phyloP scores from a whole-genome alignment of 352 stramenopile species.

The Thalassiosira oceanica region DNA sequence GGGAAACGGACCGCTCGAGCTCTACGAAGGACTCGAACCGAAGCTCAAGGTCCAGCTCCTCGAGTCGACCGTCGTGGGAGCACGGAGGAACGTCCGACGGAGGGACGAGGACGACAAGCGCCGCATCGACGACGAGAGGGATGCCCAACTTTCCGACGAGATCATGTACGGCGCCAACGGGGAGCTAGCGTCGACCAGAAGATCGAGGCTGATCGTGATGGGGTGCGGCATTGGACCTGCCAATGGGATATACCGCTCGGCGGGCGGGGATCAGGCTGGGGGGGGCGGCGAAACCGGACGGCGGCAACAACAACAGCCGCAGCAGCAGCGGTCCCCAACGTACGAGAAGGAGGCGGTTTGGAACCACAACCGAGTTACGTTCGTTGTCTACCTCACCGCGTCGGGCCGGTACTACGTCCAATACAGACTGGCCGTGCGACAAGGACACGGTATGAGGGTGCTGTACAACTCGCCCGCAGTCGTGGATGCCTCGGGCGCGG shows the following conservation, averaged over 20 bases:
- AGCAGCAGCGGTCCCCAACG: not conserved
- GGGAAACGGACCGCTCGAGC: not conserved
- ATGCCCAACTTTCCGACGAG: constrained; percentile 10
- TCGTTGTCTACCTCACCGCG: constrained; percentile 15
- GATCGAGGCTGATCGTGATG: constrained; percentile 21
- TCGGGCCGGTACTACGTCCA: constrained; percentile 35
- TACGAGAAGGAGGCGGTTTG: constrained; percentile 43
- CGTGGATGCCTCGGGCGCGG: not conserved
- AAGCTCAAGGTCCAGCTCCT: constrained; percentile 37
- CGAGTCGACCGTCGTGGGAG: constrained; percentile 23
- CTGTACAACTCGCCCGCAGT: constrained; percentile 42
- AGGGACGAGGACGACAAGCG: constrained; percentile 3
- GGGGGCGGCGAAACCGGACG: not conserved
- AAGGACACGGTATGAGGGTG: constrained; percentile 4
- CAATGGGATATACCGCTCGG: constrained; percentile 29
- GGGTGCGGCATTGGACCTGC: constrained; percentile 23
- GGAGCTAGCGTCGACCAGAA: constrained; percentile 3
- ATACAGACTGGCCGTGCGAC: constrained; percentile 27
- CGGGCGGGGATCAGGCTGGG: not conserved
- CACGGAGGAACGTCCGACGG: constrained; percentile 10
- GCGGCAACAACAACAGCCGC: no score
- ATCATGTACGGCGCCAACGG: constrained; percentile 26
- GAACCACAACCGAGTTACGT: constrained; percentile 21
- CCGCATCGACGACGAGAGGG: constrained; percentile 1
- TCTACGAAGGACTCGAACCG: constrained; percentile 24